These are phyloP conservation scores for Fonsecaea multimorphosa DNA, from an alignment of 2,329 filamentous ascomycete species.

Conservation along the genomic window DNA sequence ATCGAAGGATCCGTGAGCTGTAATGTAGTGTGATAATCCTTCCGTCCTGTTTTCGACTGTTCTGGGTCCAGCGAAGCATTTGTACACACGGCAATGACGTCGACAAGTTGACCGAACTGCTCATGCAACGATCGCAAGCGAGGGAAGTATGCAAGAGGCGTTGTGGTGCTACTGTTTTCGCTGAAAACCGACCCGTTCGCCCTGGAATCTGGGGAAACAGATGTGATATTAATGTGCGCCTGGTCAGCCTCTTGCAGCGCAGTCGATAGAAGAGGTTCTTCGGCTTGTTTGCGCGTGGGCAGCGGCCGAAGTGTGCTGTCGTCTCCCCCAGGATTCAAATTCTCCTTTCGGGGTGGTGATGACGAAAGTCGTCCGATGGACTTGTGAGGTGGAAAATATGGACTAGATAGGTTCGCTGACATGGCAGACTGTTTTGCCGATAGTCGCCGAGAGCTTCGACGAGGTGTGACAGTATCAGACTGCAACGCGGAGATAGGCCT, in stretches of 20 bases:
- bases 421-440: slow-evolving; percentile 27
- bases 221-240: neutral
- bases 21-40: slow-evolving; percentile 50
- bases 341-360: slow-evolving; percentile 22
- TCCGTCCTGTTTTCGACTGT: slow-evolving; percentile 47
- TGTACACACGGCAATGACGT: slow-evolving; percentile 52
- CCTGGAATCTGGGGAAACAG: neutral
- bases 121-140: slow-evolving; percentile 52
- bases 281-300: neutral
- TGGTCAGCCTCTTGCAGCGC: neutral
- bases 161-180: slow-evolving; percentile 45
- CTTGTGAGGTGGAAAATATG: slow-evolving; percentile 35
- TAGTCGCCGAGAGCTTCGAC: slow-evolving; percentile 32
- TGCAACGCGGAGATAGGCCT: neutral
- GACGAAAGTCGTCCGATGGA: slow-evolving; percentile 10
- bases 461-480: slow-evolving; percentile 14
- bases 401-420: slow-evolving; percentile 34
- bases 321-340: slow-evolving; percentile 1
- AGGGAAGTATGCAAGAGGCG: slow-evolving; percentile 51
- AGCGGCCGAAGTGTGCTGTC: slow-evolving; percentile 11
- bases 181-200: neutral
- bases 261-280: neutral
- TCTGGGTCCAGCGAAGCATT: slow-evolving; percentile 38
- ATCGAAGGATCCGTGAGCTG: slow-evolving; percentile 54
- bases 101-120: slow-evolving; percentile 49